A percentile compares a stretch with the other conserved stretches of the same genome.
These are phyloP conservation scores for Piper betle DNA, from an alignment of 164 flowering plant species.

Conservation along the genomic window DNA sequence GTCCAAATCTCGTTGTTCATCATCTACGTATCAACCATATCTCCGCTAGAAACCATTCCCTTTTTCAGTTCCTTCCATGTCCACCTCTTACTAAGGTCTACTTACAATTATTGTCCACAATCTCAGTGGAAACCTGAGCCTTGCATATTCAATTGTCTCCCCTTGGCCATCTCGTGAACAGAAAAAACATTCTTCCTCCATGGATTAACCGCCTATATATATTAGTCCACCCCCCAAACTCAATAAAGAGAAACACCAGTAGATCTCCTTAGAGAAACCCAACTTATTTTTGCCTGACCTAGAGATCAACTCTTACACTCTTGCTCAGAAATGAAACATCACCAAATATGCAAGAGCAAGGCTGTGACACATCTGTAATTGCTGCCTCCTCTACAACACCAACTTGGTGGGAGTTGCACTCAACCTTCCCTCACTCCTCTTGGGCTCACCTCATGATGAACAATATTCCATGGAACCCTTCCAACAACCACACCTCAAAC, in stretches of 20 bases:
- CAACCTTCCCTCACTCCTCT: constrained; percentile 20
- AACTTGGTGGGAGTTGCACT: constrained; percentile 37
- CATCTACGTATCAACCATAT: no score
- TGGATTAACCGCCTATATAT: constrained; percentile 19
- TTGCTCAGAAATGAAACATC: neutral
- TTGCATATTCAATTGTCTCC: constrained; percentile 45
- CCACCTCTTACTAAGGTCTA: neutral
- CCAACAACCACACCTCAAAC: constrained; percentile 28
- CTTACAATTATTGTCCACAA: constrained; percentile 39
- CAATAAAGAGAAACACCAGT: constrained; percentile 5
- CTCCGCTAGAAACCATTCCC: no score
- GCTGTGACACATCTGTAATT: constrained; percentile 24
- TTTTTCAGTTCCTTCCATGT: neutral
- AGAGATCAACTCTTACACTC: neutral
- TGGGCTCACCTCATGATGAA: constrained; percentile 13
- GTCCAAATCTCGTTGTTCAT: no score
- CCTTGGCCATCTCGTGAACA: constrained; percentile 16
- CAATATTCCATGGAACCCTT: constrained; percentile 15
- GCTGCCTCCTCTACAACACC: constrained; percentile 31
- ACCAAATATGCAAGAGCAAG: constrained; percentile 35
- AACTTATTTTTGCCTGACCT: neutral
- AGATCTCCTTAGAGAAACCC: neutral
- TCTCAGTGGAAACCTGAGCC: constrained; percentile 33
- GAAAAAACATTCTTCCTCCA: constrained; percentile 20
- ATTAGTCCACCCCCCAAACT: constrained; percentile 4